Percentiles rank a stretch among this genome's conserved stretches.
These are phyloP conservation scores for Talaromyces thailandensis DNA, from an alignment of 495 filamentous ascomycete species.

Conservation along the genomic window DNA sequence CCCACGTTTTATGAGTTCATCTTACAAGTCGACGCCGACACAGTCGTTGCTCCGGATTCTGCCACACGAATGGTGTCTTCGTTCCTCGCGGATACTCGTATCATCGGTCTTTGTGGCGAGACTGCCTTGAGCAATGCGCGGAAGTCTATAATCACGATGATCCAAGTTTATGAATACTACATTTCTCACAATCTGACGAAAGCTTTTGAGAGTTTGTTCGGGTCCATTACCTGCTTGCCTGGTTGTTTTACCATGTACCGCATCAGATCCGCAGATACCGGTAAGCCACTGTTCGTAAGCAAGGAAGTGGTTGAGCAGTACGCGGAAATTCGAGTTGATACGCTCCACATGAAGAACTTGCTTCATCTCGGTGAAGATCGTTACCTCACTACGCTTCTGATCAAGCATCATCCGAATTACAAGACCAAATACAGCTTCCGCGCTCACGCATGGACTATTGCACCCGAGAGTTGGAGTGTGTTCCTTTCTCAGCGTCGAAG, in stretches of 20 bases:
- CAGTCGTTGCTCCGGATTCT: constrained; percentile 83
- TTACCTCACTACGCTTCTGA: constrained; percentile 87
- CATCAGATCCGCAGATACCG: constrained; percentile 83
- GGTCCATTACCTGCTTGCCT: constrained; percentile 92
- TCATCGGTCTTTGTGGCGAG: constrained; percentile 92
- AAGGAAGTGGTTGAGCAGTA: constrained; percentile 81
- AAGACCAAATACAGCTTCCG: constrained; percentile 96
- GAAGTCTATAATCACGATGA: constrained; percentile 91
- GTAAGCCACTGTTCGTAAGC: constrained; percentile 93
- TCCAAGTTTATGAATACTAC: constrained; percentile 99
- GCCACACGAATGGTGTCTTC: constrained; percentile 87
- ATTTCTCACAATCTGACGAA: constrained; percentile 98
- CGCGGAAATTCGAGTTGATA: constrained; percentile 88
- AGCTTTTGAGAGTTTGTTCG: constrained; percentile 97
- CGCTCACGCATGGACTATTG: constrained; percentile 92
- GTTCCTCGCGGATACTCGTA: constrained; percentile 82
- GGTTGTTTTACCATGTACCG: constrained; percentile 99
- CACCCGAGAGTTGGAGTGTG: constrained; percentile 84
- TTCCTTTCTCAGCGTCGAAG: constrained; percentile 97
- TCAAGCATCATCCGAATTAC: constrained; percentile 87
- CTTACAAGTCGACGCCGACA: constrained; percentile 95
- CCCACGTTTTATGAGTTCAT: constrained; percentile 98
- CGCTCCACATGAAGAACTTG: constrained; percentile 97
- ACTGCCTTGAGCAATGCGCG: constrained; percentile 90
- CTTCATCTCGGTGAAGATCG: constrained; percentile 88